Evolutionary conservation across 208 protist species (phyloP).

Genomic region (Leishmania lainsoni): DNA sequence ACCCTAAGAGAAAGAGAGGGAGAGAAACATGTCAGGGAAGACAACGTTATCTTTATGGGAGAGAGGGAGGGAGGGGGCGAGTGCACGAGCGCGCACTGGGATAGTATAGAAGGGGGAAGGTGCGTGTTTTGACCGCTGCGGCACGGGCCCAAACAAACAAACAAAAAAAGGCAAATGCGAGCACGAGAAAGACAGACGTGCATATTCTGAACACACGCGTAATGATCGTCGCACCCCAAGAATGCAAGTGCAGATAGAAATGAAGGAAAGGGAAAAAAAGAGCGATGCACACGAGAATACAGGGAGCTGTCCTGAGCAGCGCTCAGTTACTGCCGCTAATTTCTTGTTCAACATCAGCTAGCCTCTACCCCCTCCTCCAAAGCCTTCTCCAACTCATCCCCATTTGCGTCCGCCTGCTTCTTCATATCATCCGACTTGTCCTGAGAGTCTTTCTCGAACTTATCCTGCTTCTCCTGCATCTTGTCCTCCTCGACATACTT

Average conservation of each 20-base stretch:
- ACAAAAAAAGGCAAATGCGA: neutral
- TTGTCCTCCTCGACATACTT: neutral
- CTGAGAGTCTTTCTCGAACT: slow-evolving; percentile 10
- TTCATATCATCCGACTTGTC: slow-evolving; percentile 3
- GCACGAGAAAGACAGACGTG: neutral
- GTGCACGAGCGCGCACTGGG: neutral
- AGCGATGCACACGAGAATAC: neutral
- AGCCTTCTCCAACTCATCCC: neutral
- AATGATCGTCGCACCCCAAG: neutral
- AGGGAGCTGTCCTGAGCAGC: neutral
- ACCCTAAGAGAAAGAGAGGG: no score
- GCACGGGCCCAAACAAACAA: neutral
- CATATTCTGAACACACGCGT: neutral
- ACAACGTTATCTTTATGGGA: neutral
- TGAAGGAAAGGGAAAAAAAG: neutral
- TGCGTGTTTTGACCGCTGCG: neutral
- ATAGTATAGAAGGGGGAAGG: neutral
- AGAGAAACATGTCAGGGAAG: neutral
- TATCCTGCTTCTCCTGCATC: neutral
- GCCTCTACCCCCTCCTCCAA: neutral
- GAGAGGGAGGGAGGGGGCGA: neutral
- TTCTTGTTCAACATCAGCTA: neutral
- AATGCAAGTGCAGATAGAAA: neutral
- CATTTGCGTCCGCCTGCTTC: neutral
- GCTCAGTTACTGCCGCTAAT: neutral